A percentile compares a stretch with the other conserved stretches of the same genome.
Conservation (phyloP, 169 alveolate genomes). For the Babesia ovata region DNA sequence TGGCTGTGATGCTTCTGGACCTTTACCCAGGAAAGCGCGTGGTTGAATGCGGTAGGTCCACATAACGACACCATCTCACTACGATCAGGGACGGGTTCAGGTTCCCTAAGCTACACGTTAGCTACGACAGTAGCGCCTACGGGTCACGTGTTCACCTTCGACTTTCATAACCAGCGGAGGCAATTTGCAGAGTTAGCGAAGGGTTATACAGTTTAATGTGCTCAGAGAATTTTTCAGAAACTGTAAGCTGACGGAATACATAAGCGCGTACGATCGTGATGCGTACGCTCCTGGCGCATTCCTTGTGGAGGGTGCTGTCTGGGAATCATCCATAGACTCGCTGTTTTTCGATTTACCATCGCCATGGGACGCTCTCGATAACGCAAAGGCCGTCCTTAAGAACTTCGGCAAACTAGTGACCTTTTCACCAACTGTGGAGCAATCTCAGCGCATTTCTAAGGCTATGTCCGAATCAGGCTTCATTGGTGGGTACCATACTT, state of each 20-base stretch:
- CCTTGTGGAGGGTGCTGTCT: slow-evolving; percentile 55
- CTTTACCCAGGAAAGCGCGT: slow-evolving; percentile 85
- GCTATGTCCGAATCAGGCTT: slow-evolving; percentile 52
- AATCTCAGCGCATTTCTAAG: slow-evolving; percentile 80
- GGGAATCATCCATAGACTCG: slow-evolving; percentile 73
- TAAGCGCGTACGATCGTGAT: slow-evolving; percentile 57
- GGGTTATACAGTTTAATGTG: slow-evolving; percentile 27
- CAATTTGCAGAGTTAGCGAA: slow-evolving; percentile 75
- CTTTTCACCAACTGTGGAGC: slow-evolving; percentile 89
- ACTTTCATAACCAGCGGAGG: slow-evolving; percentile 84
- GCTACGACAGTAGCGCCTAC: slow-evolving; percentile 83
- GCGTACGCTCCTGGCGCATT: slow-evolving; percentile 58
- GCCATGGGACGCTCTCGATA: slow-evolving; percentile 87
- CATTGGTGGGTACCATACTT: slow-evolving; percentile 24
- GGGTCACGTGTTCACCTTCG: slow-evolving; percentile 87
- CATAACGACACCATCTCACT: neutral
- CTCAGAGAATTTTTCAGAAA: slow-evolving; percentile 81
- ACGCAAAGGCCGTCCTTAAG: slow-evolving; percentile 75
- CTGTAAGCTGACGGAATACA: slow-evolving; percentile 64
- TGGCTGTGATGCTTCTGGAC: slow-evolving; percentile 83
- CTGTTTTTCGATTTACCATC: slow-evolving; percentile 90
- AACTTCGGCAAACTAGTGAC: slow-evolving; percentile 82
- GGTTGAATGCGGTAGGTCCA: slow-evolving; percentile 81
- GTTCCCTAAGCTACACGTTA: slow-evolving; percentile 84
- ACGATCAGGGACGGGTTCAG: slow-evolving; percentile 85